Evolutionary conservation across 495 filamentous ascomycete species (phyloP).

Genomic region (Xylaria bambusicola): DNA sequence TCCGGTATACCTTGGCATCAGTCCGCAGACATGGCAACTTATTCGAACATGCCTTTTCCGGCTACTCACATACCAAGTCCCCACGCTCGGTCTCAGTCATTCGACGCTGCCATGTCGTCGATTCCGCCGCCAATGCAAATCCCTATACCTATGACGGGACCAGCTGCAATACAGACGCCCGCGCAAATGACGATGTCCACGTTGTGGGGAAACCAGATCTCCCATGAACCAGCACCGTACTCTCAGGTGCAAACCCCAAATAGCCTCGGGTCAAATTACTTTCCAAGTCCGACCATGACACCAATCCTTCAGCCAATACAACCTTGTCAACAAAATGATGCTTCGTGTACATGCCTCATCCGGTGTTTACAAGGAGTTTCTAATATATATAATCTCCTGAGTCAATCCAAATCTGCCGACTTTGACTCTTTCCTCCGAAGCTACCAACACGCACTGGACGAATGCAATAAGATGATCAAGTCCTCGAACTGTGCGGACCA

Average conservation of each 20-base stretch:
- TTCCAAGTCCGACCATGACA: constrained; percentile 40
- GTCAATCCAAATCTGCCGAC: constrained; percentile 39
- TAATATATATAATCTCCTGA: constrained; percentile 48
- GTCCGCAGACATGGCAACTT: constrained; percentile 33
- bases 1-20: constrained; percentile 39
- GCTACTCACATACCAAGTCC: constrained; percentile 22
- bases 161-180: too few relatives aligned
- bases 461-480: constrained; percentile 47
- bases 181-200: constrained; percentile 23
- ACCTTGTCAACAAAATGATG: constrained; percentile 34
- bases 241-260: constrained; percentile 35
- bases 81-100: constrained; percentile 38
- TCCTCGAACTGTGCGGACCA: constrained; percentile 44
- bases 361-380: constrained; percentile 49
- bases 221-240: constrained; percentile 32
- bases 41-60: constrained; percentile 33
- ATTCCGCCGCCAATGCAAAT: neutral
- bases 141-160: neutral
- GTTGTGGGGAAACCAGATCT: constrained; percentile 24
- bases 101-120: constrained; percentile 36
- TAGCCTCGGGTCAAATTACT: constrained; percentile 36
- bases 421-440: constrained; percentile 48
- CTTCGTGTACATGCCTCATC: constrained; percentile 49
- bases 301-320: constrained; percentile 33
- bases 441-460: constrained; percentile 51